Evolutionary conservation across 2,329 filamentous ascomycete genomes (phyloP), one percentile per base, ranked within the genome.

Genomic region (Colletotrichum salicis): DNA sequence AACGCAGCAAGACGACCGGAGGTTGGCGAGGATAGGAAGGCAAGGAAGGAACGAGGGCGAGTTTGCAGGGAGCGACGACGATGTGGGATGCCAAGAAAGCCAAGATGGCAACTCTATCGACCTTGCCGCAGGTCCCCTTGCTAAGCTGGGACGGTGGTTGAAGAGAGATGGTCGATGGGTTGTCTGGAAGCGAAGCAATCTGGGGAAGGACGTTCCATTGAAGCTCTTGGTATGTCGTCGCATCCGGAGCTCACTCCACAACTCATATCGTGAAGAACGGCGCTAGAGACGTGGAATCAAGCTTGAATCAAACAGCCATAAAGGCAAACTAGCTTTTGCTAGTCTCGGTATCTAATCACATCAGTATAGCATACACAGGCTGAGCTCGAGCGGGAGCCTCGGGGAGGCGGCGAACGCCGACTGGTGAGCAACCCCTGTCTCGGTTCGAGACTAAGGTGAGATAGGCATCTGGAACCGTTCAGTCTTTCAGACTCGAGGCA

Each of bases 181-280:
- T 45, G 24, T 19, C 11, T 29, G 7, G 24, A 48, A 5, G 22
- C 15, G 6, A 29, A 29, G 37, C 69, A 64, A 51, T 68, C 64
- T 68, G 58, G 58, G 64, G 45, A 55, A 68, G 64, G 52, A 68
- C 69, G 64, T 68, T 62, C 58, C 37, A 33, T 58, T 71, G 56
- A 55, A 64, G 69, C 64, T 68, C 64, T 59, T 68, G 69, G 58
- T 64, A 59, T 10, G n/a, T 45, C 52, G 64, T 52, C 58, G 57
- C 64, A 68, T 37, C 45, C 31, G 24, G 35, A 6, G 6, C 24
- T 27, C 27, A 41, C 41, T 29, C 58, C 58, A 67, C 52, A 33
- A 33, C 27, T 51, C 41, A 37, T 55, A 51, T 54, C 51, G 12
- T 12, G 15, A 29, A 58, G 31, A 11, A 35, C 27, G 29, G 8